Evolutionary conservation across 371 early-diverging fungal species (phyloP).

Genomic region (Zopfochytrium polystomum): DNA sequence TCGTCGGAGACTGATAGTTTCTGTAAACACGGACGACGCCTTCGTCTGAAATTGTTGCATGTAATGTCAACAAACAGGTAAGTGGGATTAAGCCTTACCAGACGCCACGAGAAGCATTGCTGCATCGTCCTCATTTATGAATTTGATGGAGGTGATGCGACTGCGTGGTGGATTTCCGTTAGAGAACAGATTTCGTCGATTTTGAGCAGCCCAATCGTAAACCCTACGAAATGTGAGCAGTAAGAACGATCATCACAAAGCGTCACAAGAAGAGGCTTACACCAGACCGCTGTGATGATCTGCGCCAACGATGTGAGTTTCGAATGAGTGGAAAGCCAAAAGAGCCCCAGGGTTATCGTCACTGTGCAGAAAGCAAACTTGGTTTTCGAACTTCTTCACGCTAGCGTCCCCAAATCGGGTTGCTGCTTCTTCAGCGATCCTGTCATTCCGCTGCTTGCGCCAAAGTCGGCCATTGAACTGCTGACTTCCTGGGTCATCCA

Average conservation of each 20-base stretch:
- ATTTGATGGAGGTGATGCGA: conserved; percentile 70
- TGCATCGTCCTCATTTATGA: conserved; percentile 88
- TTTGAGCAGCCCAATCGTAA: conserved; percentile 72
- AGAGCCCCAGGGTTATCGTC: conserved; percentile 28
- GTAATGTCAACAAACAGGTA: no score
- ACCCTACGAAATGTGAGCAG: conserved; percentile 51
- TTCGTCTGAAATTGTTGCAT: conserved; percentile 62
- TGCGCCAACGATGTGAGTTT: conserved; percentile 69
- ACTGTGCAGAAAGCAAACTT: conserved; percentile 23
- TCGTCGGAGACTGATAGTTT: conserved; percentile 63
- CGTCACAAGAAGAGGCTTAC: conserved; percentile 31
- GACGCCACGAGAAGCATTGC: conserved; percentile 78
- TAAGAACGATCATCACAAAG: neutral
- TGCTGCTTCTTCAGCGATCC: conserved; percentile 57
- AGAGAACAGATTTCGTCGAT: conserved; percentile 62
- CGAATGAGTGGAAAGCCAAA: conserved; percentile 68
- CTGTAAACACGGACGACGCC: conserved; percentile 75
- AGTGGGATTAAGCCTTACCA: conserved; percentile 54
- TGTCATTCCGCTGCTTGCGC: conserved; percentile 71
- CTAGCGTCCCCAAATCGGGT: conserved; percentile 10
- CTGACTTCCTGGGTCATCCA: conserved; percentile 80
- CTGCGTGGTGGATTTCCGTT: conserved; percentile 67
- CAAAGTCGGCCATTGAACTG: conserved; percentile 75
- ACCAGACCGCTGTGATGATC: conserved; percentile 62
- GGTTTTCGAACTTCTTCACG: conserved; percentile 29